These are phyloP conservation scores for Barnettozyma botsteinii DNA, from an alignment of 805 yeast genomes.

Conservation along the genomic window DNA sequence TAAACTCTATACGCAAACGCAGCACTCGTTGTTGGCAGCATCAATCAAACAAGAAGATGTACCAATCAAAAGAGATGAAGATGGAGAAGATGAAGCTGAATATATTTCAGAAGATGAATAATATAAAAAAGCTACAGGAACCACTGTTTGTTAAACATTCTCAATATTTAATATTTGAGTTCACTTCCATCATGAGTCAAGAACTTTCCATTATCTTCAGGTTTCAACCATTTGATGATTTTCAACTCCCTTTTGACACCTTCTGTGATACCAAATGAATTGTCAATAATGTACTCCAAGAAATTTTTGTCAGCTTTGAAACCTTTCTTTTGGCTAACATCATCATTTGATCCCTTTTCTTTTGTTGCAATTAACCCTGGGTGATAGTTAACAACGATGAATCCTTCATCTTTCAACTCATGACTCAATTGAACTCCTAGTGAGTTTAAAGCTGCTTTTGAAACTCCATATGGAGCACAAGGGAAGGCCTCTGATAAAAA, in stretches of 20 bases:
- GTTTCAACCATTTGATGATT: conserved; percentile 11
- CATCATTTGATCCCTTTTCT: conserved; percentile 9
- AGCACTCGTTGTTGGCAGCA: background rate
- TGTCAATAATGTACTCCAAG: conserved; percentile 9
- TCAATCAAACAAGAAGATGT: no score
- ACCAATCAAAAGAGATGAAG: background rate
- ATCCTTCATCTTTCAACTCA: conserved; percentile 24
- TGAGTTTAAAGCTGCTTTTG: conserved; percentile 34
- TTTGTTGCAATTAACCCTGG: conserved; percentile 25
- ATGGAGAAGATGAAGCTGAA: conserved; percentile 1
- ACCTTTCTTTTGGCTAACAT: conserved; percentile 8
- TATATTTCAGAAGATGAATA: no score
- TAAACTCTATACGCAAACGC: background rate
- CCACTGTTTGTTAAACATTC: no score
- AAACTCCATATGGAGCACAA: conserved; percentile 29
- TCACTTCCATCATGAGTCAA: conserved; percentile 16
- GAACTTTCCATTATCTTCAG: conserved; percentile 18
- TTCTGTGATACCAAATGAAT: conserved; percentile 11
- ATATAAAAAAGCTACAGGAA: background rate
- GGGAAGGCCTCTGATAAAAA: conserved; percentile 15
- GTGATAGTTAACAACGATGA: conserved; percentile 25
- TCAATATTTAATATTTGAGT: conserved; percentile 13
- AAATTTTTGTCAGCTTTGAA: conserved; percentile 14
- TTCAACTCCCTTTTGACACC: conserved; percentile 16
- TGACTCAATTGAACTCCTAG: conserved; percentile 23